A percentile compares a stretch with the other conserved stretches of the same genome.
Conservation (phyloP, 164 flowering plant genomes). For the Nymphaea thermarum region DNA sequence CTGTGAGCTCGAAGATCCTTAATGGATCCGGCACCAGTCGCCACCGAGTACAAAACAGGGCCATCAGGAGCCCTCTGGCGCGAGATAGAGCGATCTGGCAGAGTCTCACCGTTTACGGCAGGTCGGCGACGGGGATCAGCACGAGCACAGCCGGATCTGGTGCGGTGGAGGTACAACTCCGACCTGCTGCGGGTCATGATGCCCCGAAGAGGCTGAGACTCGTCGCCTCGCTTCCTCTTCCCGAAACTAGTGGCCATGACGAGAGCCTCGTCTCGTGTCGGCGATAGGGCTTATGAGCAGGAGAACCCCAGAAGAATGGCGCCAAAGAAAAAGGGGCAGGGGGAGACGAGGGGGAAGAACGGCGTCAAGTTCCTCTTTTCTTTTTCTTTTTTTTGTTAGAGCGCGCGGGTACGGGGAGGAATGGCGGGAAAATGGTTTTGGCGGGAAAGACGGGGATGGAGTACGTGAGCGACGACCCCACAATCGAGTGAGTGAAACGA, state of each 20-base stretch:
- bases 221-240: constrained; percentile 13
- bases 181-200: constrained; percentile 24
- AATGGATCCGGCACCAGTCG: constrained; percentile 1
- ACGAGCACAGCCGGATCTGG: constrained; percentile 23
- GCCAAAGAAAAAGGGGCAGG: constrained; percentile 4
- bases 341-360: background rate
- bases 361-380: background rate
- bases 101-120: background rate
- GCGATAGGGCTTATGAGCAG: background rate
- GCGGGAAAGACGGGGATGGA: background rate
- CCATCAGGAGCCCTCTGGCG: background rate
- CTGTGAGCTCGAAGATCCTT: constrained; percentile 39
- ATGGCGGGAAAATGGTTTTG: background rate
- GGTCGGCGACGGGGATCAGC: constrained; percentile 2
- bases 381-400: too few relatives aligned
- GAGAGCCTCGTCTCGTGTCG: constrained; percentile 4
- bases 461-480: background rate
- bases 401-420: background rate
- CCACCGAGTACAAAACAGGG: background rate
- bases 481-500: background rate
- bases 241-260: constrained; percentile 1
- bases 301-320: constrained; percentile 6
- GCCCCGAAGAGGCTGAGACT: constrained; percentile 3
- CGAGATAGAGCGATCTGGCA: background rate
- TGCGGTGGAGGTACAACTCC: constrained; percentile 15